These are phyloP conservation scores for Eucalyptus lansdowneana DNA, from an alignment of 345 rosid species.

Conservation along the genomic window DNA sequence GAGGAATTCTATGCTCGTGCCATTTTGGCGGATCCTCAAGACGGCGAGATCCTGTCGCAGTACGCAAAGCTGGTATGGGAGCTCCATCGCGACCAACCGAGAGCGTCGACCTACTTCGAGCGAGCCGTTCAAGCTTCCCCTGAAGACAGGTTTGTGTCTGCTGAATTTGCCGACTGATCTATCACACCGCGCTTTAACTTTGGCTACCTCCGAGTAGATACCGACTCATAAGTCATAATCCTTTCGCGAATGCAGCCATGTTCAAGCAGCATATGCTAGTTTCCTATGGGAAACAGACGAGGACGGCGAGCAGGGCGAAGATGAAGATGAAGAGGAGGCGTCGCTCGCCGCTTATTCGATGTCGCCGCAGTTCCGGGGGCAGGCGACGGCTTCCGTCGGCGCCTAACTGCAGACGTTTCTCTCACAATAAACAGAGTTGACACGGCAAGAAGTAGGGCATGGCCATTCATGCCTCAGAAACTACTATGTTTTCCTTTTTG, in stretches of 20 bases:
- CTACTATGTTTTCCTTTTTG: background rate
- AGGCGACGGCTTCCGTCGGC: background rate
- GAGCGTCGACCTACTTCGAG: constrained; percentile 32
- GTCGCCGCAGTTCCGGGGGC: background rate
- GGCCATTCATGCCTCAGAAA: background rate
- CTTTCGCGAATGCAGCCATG: constrained; percentile 19
- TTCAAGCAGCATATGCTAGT: constrained; percentile 53
- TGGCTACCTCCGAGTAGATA: background rate
- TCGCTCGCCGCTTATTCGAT: background rate
- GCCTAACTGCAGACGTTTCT: background rate
- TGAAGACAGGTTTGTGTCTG: constrained; percentile 16
- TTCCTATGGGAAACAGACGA: constrained; percentile 52
- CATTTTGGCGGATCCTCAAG: constrained; percentile 36
- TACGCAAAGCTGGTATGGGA: constrained; percentile 41
- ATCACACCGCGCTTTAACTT: background rate
- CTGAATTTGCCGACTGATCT: background rate
- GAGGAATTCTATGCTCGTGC: constrained; percentile 44
- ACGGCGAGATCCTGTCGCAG: constrained; percentile 38
- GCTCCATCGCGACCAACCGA: constrained; percentile 20
- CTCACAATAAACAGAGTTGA: background rate
- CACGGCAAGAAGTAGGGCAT: background rate
- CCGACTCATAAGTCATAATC: background rate
- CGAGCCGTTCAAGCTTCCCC: constrained; percentile 43
- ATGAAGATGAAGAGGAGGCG: background rate
- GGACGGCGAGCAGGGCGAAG: background rate